Conservation (phyloP, 257 asterid species). For the Nicotiana undulata region DNA sequence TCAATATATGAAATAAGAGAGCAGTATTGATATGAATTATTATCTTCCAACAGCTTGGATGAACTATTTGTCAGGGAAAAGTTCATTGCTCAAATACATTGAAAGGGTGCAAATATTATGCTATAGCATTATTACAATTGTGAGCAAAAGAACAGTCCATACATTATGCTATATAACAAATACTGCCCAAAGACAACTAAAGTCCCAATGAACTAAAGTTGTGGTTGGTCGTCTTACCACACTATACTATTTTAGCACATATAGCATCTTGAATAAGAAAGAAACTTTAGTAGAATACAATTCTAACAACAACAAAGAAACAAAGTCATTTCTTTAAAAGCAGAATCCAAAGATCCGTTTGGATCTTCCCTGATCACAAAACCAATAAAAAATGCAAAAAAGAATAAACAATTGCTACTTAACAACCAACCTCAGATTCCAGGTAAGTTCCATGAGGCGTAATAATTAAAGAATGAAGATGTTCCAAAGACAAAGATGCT, state of each 20-base stretch:
- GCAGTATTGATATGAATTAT: neutral
- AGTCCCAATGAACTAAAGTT: too few species aligned
- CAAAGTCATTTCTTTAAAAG: neutral
- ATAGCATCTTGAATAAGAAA: neutral
- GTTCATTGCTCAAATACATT: neutral
- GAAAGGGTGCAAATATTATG: neutral
- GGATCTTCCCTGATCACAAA: neutral
- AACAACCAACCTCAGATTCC: constrained; percentile 26
- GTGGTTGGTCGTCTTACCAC: neutral
- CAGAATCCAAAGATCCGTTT: neutral
- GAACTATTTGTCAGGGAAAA: neutral
- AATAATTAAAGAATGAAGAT: constrained; percentile 18
- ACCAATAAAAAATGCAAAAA: neutral
- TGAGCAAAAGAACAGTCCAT: too few species aligned
- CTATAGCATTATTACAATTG: too few species aligned
- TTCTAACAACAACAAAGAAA: neutral
- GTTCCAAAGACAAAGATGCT: constrained; percentile 4
- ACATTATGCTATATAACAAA: too few species aligned
- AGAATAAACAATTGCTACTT: neutral
- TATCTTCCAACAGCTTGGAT: neutral
- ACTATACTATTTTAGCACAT: neutral
- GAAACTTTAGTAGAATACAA: neutral
- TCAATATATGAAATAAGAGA: neutral
- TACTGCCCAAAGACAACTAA: too few species aligned
- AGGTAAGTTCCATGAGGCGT: constrained; percentile 20